Conservation (phyloP, 2,329 filamentous ascomycete genomes). For the Diaporthe australafricana region DNA sequence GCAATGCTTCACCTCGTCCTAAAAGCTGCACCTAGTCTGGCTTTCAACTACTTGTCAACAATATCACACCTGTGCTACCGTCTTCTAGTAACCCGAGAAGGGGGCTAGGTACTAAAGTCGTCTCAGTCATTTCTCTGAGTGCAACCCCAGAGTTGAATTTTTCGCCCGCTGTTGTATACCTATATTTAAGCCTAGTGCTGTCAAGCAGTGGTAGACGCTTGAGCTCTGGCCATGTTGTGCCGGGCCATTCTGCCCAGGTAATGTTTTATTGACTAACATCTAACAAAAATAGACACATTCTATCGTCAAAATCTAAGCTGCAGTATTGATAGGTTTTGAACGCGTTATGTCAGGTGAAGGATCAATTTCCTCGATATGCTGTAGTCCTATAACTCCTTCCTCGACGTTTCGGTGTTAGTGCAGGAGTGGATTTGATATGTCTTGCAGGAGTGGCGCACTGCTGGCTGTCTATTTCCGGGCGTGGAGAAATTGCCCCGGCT, state of each 20-base stretch:
- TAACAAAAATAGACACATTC: background rate
- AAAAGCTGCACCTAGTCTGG: too few relatives aligned
- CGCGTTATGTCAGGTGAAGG: background rate
- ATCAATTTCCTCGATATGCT: background rate
- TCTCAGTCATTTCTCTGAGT: too few relatives aligned
- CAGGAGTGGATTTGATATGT: background rate
- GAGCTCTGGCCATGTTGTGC: background rate
- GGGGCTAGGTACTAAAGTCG: too few relatives aligned
- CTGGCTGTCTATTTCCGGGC: background rate
- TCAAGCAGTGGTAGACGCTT: background rate
- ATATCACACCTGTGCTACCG: too few relatives aligned
- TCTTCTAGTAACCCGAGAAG: too few relatives aligned
- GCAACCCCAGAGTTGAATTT: too few relatives aligned
- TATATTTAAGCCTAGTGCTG: too few relatives aligned
- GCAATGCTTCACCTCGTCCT: too few relatives aligned
- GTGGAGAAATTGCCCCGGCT: background rate
- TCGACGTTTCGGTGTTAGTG: background rate
- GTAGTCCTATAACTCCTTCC: background rate
- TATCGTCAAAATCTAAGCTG: background rate
- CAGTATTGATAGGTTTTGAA: background rate
- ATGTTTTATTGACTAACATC: background rate
- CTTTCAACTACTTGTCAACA: too few relatives aligned
- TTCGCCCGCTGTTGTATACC: too few relatives aligned
- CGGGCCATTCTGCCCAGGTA: too few relatives aligned
- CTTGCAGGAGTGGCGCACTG: background rate